These are phyloP conservation scores for Lactarius quietus DNA, from an alignment of 768 basidiomycete genomes.

Conservation along the genomic window DNA sequence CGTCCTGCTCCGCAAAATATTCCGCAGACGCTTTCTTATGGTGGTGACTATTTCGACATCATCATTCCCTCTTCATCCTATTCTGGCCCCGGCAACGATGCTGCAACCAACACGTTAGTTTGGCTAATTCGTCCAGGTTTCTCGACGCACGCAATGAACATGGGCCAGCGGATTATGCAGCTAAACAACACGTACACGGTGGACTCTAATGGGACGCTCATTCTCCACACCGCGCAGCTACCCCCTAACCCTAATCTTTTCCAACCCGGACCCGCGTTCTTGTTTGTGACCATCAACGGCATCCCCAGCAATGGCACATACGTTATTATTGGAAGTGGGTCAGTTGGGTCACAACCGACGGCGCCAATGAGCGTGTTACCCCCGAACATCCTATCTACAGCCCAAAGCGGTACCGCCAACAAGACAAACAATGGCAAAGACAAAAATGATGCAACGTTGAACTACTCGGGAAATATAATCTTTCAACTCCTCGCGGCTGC, in stretches of 20 bases:
- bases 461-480: not conserved
- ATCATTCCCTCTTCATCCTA: slow-evolving; percentile 62
- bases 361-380: slow-evolving; percentile 46
- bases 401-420: not conserved
- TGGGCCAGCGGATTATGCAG: slow-evolving; percentile 78
- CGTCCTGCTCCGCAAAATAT: slow-evolving; percentile 70
- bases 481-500: not conserved
- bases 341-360: slow-evolving; percentile 65
- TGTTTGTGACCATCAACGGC: slow-evolving; percentile 81
- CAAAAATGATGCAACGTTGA: not conserved
- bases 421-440: not conserved
- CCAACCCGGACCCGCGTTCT: slow-evolving; percentile 81
- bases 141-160: slow-evolving; percentile 83
- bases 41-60: slow-evolving; percentile 76
- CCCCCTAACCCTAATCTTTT: slow-evolving; percentile 82
- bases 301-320: slow-evolving; percentile 77
- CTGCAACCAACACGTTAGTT: slow-evolving; percentile 70
- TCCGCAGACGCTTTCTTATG: slow-evolving; percentile 73
- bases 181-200: slow-evolving; percentile 84
- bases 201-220: slow-evolving; percentile 69
- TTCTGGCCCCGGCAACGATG: slow-evolving; percentile 59
- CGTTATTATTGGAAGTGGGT: slow-evolving; percentile 75
- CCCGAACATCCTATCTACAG: slow-evolving; percentile 35
- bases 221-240: slow-evolving; percentile 74
- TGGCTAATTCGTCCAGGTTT: slow-evolving; percentile 78